These are phyloP conservation scores for sorghum (Sorghum bicolor) DNA, from an alignment of 176 grass and related monocot genomes.

Conservation along the genomic window Sorghum_bicolor_NCBIv3 NC_012874.2:60714501-60715000, in stretches of 20 bases:
- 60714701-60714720: conserved; percentile 79
- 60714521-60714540: conserved; percentile 42
- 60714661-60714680: conserved; percentile 35
- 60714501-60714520: not conserved
- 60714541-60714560: conserved; percentile 73
- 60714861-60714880: not conserved
- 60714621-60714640: not conserved
- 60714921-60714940: not conserved
- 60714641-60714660: not conserved
- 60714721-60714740: conserved; percentile 85
- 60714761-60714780: conserved; percentile 82
- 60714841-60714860: not conserved
- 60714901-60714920: conserved; percentile 1
- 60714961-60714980: not conserved
- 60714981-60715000: not conserved
- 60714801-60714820: conserved; percentile 5
- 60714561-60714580: conserved; percentile 87
- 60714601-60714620: conserved; percentile 47
- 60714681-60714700: conserved; percentile 86
- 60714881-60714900: not conserved
- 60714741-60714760: conserved; percentile 68
- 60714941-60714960: not conserved
- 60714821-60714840: conserved; percentile 8
- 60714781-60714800: conserved; percentile 76
- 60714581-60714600: conserved; percentile 97